Base-by-base conservation (phyloP, 768 basidiomycete species). In the Zangia roseola region DNA sequence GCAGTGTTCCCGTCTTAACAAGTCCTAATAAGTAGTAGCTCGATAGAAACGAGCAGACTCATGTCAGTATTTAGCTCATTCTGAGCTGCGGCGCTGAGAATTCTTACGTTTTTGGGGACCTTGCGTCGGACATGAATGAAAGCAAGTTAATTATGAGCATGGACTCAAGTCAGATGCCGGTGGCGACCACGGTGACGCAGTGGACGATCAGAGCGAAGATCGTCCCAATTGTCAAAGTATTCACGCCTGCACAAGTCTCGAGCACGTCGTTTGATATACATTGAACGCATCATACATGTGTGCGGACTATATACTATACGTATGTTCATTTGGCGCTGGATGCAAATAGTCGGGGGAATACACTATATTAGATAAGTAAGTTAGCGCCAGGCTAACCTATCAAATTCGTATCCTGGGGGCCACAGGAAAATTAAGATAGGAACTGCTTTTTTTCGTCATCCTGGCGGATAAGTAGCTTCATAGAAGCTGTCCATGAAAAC, bases 101-200 rank as follows among this genome's bases (percentile, higher is more conserved):
- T n/a, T 28, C 45, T 47, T 52, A 49, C 47, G 54, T 60, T 40
- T 47, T 45, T n/a, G 38, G 45, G 28, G 35, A 26, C 34, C 44
- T 40, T 52, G 47, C 28, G 47, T 49, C 60, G 58, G 60, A 61
- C 55, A 63, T 61, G 60, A 61, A 57, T 41, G 33, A 39, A 14
- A 16, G 31, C 31, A 31, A 44, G 34, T 31, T 42, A 31, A 46
- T 56, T 25, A 23, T 43, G 13, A 30, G 26, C 43, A 43, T 62
- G 30, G 34, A 38, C 49, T 23, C 31, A 14, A 31, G 41, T 28
- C 47, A 47, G 48, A 35, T 39, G 38, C 33, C 38, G 37, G 43
- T 36, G 47, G 44, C 34, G 50, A 41, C 50, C 50, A n/a, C n/a
- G n/a, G 49, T 23, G 57, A 50, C 49, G 50, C 56, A 40, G 19